phyloP scores from a whole-genome alignment of 805 yeast genomes.

The Candida pseudofarinosa region DNA sequence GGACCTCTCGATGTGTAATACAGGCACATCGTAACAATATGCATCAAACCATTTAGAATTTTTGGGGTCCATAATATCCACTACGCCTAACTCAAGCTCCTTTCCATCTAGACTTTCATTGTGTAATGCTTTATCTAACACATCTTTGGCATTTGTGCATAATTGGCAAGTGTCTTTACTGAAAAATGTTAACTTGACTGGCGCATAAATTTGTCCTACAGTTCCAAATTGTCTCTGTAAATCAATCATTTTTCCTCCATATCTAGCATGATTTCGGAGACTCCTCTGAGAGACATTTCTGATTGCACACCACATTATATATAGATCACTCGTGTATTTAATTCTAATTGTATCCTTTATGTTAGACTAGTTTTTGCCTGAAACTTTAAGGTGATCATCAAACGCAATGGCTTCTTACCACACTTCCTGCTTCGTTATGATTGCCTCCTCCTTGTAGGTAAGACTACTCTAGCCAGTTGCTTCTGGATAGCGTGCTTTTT shows the following conservation, averaged over 20 bases:
- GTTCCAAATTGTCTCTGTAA: neutral
- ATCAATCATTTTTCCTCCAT: neutral
- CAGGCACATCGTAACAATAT: constrained; percentile 79
- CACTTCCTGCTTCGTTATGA: too few relatives aligned
- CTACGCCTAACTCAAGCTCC: constrained; percentile 31
- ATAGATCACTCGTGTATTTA: neutral
- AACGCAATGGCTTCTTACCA: too few relatives aligned
- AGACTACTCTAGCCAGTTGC: too few relatives aligned
- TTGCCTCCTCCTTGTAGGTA: too few relatives aligned
- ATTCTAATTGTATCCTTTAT: neutral
- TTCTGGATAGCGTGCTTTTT: too few relatives aligned
- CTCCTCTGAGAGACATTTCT: neutral
- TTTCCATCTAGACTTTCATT: constrained; percentile 20
- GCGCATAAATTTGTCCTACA: neutral
- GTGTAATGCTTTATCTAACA: constrained; percentile 41
- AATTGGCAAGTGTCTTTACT: constrained; percentile 67
- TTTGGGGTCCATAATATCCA: constrained; percentile 58
- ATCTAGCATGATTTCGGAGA: neutral
- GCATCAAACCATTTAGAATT: constrained; percentile 65
- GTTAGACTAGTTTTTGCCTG: too few relatives aligned
- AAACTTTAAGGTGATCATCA: too few relatives aligned
- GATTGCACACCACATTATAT: neutral
- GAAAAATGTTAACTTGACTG: constrained; percentile 47
- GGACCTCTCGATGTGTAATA: constrained; percentile 57
- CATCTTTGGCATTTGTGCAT: constrained; percentile 60